Percentiles rank a stretch among this genome's conserved stretches.
Evolutionary conservation across 2,329 filamentous ascomycete genomes (phyloP).

Genomic region (Lecanoromycetidae sp.): DNA sequence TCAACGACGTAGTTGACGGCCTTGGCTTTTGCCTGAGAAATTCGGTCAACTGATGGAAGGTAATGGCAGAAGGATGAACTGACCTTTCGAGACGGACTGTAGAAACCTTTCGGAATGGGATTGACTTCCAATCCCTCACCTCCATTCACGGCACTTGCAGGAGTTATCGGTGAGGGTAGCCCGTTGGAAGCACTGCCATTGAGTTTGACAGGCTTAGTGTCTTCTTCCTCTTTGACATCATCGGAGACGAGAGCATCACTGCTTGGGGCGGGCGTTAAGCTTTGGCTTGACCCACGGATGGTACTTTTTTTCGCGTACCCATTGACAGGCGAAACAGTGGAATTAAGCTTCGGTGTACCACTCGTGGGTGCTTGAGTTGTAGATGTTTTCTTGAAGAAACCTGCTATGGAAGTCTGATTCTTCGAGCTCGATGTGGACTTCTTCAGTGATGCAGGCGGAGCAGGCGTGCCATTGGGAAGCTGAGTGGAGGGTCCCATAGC

Average conservation of each 20-base stretch:
- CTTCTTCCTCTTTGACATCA: constrained; percentile 48
- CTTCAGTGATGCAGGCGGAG: constrained; percentile 20
- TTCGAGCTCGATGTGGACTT: constrained; percentile 13
- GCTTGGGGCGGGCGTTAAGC: constrained; percentile 64
- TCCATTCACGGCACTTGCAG: constrained; percentile 30
- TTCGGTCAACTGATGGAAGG: background rate
- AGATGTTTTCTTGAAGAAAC: constrained; percentile 12
- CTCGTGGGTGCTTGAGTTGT: constrained; percentile 16
- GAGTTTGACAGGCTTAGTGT: constrained; percentile 29
- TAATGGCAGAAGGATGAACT: constrained; percentile 14
- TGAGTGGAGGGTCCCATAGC: constrained; percentile 35
- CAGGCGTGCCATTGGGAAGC: constrained; percentile 25
- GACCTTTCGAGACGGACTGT: constrained; percentile 75
- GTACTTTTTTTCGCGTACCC: constrained; percentile 33
- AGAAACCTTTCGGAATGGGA: constrained; percentile 30
- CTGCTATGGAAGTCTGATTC: constrained; percentile 15
- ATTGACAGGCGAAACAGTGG: constrained; percentile 1
- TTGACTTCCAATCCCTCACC: background rate
- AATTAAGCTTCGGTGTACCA: constrained; percentile 23
- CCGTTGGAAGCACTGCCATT: constrained; percentile 39
- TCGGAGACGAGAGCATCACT: constrained; percentile 58
- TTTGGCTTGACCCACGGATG: constrained; percentile 30
- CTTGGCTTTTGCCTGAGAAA: constrained; percentile 46
- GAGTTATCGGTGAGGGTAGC: constrained; percentile 31
- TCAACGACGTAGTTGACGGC: constrained; percentile 51